Base-by-base conservation (phyloP, 495 filamentous ascomycete species). In the Neurospora africana region DNA sequence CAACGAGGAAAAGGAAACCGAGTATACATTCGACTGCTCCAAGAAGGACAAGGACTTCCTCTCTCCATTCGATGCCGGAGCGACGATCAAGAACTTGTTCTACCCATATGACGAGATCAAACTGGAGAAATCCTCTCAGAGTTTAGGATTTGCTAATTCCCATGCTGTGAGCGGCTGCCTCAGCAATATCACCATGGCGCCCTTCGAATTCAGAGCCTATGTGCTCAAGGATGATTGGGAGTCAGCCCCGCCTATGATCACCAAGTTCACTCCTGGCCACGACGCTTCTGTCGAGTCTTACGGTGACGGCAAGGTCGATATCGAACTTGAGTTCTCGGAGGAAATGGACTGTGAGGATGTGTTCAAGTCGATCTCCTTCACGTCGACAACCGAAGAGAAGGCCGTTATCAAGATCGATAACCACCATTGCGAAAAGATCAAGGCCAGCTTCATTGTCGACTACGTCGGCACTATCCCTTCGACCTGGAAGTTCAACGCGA, bases 31-130 rank as follows among this genome's bases (percentile, higher is more conserved):
- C 71, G 84, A 91, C 71, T 91, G 90, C 78, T 78, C 67, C 5
- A 80, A 78, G 47, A 73, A 80, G n/a, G 84, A 85, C 9, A 74
- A 69, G 7, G 74, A 72, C 30, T 81, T 91, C 53, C 79, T 90
- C 71, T 81, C 90, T 13, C 87, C 90, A 0, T 91, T 89, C 75
- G 78, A 79, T 13, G 79, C 81, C 0, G 84, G 83, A 7, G 87
- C 83, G 13, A 88, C 84, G 0, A 89, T 92, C 75, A 86, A 86
- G 75, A 92, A 91, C 76, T 79, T 92, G 7, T 91, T 91, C 78
- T 89, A 86, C 72, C 90, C 90, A 1, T 88, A 88, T 72, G 90
- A 92, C 58, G 87, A 89, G 75, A 79, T 85, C 40, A 84, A 79
- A 5, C 77, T 92, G 10, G 74, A 76, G 23, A 72, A 47, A 4